phyloP scores from a whole-genome alignment of 2,329 filamentous ascomycete species.

The Ascochyta fabae region DNA sequence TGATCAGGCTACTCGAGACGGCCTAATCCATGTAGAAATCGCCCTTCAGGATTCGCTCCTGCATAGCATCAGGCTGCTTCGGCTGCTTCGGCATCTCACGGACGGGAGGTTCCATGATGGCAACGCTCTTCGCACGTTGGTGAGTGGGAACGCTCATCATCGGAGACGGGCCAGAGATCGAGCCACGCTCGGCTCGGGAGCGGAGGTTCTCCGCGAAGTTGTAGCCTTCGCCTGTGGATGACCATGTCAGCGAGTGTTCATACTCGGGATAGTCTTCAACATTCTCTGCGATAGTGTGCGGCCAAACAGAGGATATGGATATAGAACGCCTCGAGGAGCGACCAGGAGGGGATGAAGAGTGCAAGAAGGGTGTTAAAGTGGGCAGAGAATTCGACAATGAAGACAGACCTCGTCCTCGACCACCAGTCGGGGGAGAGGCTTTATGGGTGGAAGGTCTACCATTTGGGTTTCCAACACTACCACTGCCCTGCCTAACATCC shows the following conservation, averaged over 20 bases:
- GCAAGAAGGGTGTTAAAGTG: conserved; percentile 33
- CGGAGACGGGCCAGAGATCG: conserved; percentile 58
- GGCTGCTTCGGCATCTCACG: conserved; percentile 65
- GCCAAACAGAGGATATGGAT: conserved; percentile 35
- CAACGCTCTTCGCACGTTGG: conserved; percentile 73
- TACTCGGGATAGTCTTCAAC: conserved; percentile 41
- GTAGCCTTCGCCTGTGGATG: conserved; percentile 83
- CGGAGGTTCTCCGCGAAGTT: conserved; percentile 97
- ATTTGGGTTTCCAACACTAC: conserved; percentile 63
- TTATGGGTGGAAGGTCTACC: conserved; percentile 63
- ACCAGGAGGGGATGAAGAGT: conserved; percentile 30
- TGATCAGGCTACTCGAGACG: background rate
- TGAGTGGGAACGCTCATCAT: conserved; percentile 50
- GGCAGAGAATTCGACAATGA: conserved; percentile 50
- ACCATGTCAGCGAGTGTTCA: conserved; percentile 69
- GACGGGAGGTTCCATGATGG: conserved; percentile 64
- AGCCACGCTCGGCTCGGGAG: conserved; percentile 80
- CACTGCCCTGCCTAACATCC: conserved; percentile 66
- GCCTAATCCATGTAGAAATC: conserved; percentile 95
- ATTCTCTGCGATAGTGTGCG: conserved; percentile 40
- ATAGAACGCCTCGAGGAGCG: conserved; percentile 28
- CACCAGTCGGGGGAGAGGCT: conserved; percentile 59
- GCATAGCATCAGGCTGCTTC: conserved; percentile 80
- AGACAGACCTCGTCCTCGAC: conserved; percentile 65
- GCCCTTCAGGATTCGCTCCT: conserved; percentile 95